Base-by-base conservation (phyloP, 768 basidiomycete genomes). In the Phallus indusiatus region DNA sequence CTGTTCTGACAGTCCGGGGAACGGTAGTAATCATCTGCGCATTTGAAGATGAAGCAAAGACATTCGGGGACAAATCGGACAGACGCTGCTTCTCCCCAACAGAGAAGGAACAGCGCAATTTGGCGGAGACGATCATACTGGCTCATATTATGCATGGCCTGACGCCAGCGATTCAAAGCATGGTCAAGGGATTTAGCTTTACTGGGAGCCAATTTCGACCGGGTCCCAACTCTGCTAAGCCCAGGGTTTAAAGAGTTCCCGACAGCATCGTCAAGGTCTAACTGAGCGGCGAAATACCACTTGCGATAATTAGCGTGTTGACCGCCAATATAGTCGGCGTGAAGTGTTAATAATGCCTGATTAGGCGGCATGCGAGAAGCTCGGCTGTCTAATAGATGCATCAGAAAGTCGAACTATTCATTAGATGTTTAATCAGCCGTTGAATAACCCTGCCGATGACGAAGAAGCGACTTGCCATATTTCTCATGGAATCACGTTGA, bases 1-100 rank as follows among this genome's bases (percentile, higher is more conserved):
- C 85, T 78, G 73, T 91, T 95, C 74, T 99, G 96, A 69, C 96
- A 99, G 70, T 98, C 96, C 24, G 95, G 86, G 60, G 90, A 93
- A 60, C 96, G 90, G 72, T 99, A 99, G 71, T 98, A 98, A 75
- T 99, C 96, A 72, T 99, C 96, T 60, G 96, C 96, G 68, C 96
- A 99, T 74, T 99, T 99, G 86, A 98, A 98, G 69, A 99, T 95
- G 81, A 98, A 99, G 78, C 95, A 97, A 51, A 99, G 75, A 66
- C 89, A 91, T 69, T 99, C 96, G 11, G 96, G 94, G 20, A 92
- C 87, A 73, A 98, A 98, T 62, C 96, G 87, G 53, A 99, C 90
- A 68, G 98, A 96, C 55, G 93, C 94, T 0, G 86, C 96, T 74
- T 99, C 96, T 56, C 94, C 96, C 96, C 96, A 99, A 70, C 94